Conservation (phyloP, 2,329 filamentous ascomycete genomes). For the Rachicladosporium sp. region DNA sequence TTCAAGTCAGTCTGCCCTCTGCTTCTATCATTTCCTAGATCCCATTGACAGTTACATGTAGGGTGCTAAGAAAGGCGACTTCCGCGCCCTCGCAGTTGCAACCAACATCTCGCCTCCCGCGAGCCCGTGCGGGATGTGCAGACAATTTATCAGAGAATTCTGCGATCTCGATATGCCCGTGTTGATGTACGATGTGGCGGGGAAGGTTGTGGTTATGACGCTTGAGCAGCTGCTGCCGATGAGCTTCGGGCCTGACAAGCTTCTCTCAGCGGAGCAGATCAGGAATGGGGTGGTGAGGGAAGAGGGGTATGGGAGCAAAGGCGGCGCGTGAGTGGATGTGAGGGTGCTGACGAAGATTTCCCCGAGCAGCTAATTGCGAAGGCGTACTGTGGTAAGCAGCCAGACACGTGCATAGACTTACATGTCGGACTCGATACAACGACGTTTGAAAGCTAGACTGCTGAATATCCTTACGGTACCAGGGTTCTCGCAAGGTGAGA, state of each 20-base stretch:
- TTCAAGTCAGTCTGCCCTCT: no score
- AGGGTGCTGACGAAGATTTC: no score
- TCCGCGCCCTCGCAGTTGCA: slow-evolving; percentile 73
- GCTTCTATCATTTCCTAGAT: no score
- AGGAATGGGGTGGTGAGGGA: not conserved
- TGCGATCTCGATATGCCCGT: slow-evolving; percentile 49
- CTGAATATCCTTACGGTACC: no score
- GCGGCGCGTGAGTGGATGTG: no score
- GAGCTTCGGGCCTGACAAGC: slow-evolving; percentile 41
- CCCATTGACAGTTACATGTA: slow-evolving; percentile 3
- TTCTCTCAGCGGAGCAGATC: slow-evolving; percentile 22
- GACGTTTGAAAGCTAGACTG: no score
- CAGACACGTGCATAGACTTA: no score
- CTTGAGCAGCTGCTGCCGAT: slow-evolving; percentile 49
- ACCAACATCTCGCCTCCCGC: slow-evolving; percentile 49
- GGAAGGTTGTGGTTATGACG: slow-evolving; percentile 56
- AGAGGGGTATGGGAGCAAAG: no score
- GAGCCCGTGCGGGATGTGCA: slow-evolving; percentile 83
- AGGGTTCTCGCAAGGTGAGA: no score
- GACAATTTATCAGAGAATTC: slow-evolving; percentile 57
- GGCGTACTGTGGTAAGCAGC: no score
- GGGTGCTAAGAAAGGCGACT: slow-evolving; percentile 34
- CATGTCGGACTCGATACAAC: no score
- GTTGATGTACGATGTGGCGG: slow-evolving; percentile 84
- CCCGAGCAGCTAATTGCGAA: no score